Base-by-base conservation (phyloP, 176 grass and related monocot genomes). In the Bonia amplexicaulis region DNA sequence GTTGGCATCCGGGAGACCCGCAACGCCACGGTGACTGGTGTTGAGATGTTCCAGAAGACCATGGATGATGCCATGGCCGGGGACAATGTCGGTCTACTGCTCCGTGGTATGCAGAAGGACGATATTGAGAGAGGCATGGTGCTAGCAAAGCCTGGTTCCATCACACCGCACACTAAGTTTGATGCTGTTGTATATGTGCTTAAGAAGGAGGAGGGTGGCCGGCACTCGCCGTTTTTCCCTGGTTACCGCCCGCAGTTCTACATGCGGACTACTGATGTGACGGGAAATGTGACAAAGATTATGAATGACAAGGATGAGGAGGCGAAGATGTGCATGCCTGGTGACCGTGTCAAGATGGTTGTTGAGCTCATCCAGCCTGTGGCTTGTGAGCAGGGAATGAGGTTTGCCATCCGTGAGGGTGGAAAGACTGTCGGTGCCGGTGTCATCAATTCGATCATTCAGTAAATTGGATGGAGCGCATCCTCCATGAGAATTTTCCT, bases 281-380 rank as follows among this genome's bases (percentile, higher is more conserved):
- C 95, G 0, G 92, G 92, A 13, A 94, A 68, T 61, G 92, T 97
- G 10, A 88, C 92, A 9, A 88, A 76, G 33, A 94, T 94, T 22
- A 94, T 94, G 95, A 94, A 94, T 9, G 92, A 97, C 84, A 95
- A 97, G 89, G 95, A 97, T 52, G 95, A 97, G 92, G 92, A 94
- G 87, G 89, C 95, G 0, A 94, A 94, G 84, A 95, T 94, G 92
- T 91, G 93, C 75, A 97, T 94, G 92, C 95, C 95, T 0, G 92
- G 92, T 81, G 92, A 95, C 73, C 91, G 92, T 35, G 71, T 97
- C 81, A 95, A 97, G 89, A 95, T 97, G 86, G 76, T 88, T 63
- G 95, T 93, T 6, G 90, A 97, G 87, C 89, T 97, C 85, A 95
- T 97, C 75, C 90, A 89, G 84, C 81, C 88, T 0, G 87, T 97